Evolutionary conservation across 495 filamentous ascomycete genomes (phyloP).

Genomic region (Margaritispora aquatica): DNA sequence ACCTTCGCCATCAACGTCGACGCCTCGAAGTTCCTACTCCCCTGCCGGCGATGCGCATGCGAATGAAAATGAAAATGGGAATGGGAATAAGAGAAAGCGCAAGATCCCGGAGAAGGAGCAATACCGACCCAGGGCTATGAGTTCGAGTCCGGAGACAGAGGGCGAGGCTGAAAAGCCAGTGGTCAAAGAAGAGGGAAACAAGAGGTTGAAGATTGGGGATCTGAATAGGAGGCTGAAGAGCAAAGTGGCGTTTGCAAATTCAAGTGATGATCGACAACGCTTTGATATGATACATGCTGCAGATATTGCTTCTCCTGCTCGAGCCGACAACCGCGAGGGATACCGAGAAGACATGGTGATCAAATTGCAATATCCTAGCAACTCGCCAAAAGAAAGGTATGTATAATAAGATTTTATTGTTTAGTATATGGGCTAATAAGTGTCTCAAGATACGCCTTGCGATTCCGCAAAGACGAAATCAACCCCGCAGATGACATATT

Average conservation of each 20-base stretch:
- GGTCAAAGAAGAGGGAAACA: background rate
- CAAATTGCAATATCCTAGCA: slow-evolving; percentile 68
- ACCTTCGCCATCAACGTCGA: background rate
- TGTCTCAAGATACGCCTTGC: slow-evolving; percentile 59
- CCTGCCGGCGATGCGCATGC: background rate
- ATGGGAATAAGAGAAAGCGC: background rate
- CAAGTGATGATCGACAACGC: background rate
- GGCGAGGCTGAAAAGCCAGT: background rate
- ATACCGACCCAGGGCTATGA: background rate
- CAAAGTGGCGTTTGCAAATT: slow-evolving; percentile 29
- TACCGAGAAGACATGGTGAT: slow-evolving; percentile 31
- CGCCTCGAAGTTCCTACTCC: background rate
- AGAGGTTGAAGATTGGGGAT: background rate
- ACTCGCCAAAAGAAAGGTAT: slow-evolving; percentile 61
- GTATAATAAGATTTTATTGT: slow-evolving; percentile 12
- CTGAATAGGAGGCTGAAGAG: background rate
- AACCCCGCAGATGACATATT: slow-evolving; percentile 80
- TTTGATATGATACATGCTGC: slow-evolving; percentile 57
- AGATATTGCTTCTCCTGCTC: slow-evolving; percentile 51
- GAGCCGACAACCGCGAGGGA: background rate
- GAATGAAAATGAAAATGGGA: background rate
- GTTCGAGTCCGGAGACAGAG: background rate
- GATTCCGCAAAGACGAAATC: slow-evolving; percentile 75
- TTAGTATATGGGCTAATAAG: slow-evolving; percentile 20
- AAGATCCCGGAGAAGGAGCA: background rate